Base-by-base conservation (phyloP, 768 basidiomycete genomes). In the Suillus plorans region DNA sequence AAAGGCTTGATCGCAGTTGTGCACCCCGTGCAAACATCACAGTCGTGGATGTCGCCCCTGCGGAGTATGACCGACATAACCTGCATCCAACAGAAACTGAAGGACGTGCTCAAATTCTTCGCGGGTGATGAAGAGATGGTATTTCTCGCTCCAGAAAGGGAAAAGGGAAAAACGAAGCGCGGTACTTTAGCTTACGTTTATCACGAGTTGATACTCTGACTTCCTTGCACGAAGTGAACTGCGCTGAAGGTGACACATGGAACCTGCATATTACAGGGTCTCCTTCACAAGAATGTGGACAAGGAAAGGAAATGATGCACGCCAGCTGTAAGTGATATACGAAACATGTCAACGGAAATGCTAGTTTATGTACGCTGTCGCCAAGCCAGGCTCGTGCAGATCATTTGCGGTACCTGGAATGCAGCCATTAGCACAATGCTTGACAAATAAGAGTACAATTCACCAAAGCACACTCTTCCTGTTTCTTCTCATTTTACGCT, bases 401-500 rank as follows among this genome's bases (percentile, higher is more conserved):
- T 59, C 79, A 86, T 77, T 86, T 86, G 69, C 86, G 86, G 76
- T 86, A 87, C 84, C 84, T 86, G 70, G 45, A 22, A 36, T 44
- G 47, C 1, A 14, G 37, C 13, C 39, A 1, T 41, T 18, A 16
- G n/a, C 3, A 25, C 37, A 18, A 45, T 28, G 18, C 16, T 22
- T 3, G 37, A 47, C 18, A 36, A 25, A 28, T 14, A 41, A 41
- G 37, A 8, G 14, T 34, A 42, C 53, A 10, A 72, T 80, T 62
- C 72, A 96, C 96, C 96, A 98, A 60, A 94, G 80, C 14, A 95
- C 90, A 52, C 88, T 87, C 80, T 93, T 93, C 72, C 95, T 82
- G 79, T 86, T 92, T 72, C 89, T 84, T 71, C 95, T 82, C 92
- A 97, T 97, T 84, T 99, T 98, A 63, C 95, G 88, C 78, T 97